phyloP scores from a whole-genome alignment of 768 basidiomycete species.

The Sarcomyxa edulis region DNA sequence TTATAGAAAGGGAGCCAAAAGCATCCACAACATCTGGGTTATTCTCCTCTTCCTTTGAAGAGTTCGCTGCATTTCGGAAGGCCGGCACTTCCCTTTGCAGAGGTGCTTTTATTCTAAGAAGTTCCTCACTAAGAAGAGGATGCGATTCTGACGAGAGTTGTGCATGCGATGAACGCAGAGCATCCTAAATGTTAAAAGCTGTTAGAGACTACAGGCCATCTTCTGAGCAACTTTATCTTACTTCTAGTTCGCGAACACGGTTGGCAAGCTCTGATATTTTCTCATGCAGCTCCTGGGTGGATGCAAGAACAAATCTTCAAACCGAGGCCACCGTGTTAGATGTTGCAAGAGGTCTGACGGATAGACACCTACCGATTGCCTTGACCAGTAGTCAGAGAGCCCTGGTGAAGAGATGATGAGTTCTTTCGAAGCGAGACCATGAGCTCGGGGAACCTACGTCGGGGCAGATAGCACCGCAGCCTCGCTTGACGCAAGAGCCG shows the following conservation, averaged over 20 bases:
- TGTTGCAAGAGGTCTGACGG: constrained; percentile 4
- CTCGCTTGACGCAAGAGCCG: constrained; percentile 75
- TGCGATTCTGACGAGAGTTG: constrained; percentile 56
- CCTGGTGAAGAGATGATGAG: constrained; percentile 27
- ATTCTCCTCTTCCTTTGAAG: constrained; percentile 57
- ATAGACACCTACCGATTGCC: constrained; percentile 58
- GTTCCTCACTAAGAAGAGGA: constrained; percentile 65
- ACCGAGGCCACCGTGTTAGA: constrained; percentile 2
- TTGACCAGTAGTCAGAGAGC: constrained; percentile 76
- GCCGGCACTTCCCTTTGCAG: constrained; percentile 59
- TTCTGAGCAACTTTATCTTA: too few species aligned
- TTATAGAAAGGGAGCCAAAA: constrained; percentile 76
- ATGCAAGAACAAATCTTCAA: constrained; percentile 69
- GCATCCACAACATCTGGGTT: constrained; percentile 72
- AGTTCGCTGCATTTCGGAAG: constrained; percentile 30
- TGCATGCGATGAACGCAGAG: constrained; percentile 52
- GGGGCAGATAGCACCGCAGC: constrained; percentile 78
- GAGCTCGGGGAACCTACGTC: constrained; percentile 44
- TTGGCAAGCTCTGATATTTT: constrained; percentile 71
- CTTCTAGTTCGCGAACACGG: constrained; percentile 76
- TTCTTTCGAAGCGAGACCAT: constrained; percentile 10
- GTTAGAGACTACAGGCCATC: too few species aligned
- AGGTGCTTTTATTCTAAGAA: constrained; percentile 71
- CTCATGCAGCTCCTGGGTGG: constrained; percentile 77
- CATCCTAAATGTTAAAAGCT: too few species aligned